Conservation (phyloP, 345 rosid genomes). For the Orychophragmus violaceus region DNA sequence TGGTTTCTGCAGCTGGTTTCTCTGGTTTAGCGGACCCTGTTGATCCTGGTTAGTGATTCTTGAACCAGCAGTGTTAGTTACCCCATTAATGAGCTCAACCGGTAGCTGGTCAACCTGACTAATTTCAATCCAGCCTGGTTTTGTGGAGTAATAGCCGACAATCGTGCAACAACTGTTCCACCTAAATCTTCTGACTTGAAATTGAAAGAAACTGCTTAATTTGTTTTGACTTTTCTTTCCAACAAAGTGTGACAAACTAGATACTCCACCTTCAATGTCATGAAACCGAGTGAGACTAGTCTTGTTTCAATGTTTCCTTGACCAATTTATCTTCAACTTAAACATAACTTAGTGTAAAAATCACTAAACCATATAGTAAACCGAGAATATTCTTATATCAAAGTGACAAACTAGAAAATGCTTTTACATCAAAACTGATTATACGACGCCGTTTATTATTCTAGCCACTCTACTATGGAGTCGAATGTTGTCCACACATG, state of each 20-base stretch:
- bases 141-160: neutral
- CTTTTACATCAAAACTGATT: neutral
- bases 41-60: neutral
- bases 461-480: neutral
- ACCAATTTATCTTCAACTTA: no score
- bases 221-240: neutral
- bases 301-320: neutral
- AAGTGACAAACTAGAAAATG: no score
- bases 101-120: neutral
- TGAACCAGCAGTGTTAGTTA: neutral
- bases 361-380: no score
- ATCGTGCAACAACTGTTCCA: neutral
- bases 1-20: neutral
- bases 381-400: no score
- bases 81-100: neutral
- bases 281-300: neutral
- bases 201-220: neutral
- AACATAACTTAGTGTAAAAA: no score
- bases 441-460: neutral
- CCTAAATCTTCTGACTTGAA: neutral
- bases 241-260: neutral
- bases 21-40: neutral
- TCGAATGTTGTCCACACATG: conserved; percentile 19
- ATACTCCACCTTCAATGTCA: neutral
- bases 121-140: neutral